Conservation (phyloP, 495 filamentous ascomycete species). For the Aspergillus biplanus region DNA sequence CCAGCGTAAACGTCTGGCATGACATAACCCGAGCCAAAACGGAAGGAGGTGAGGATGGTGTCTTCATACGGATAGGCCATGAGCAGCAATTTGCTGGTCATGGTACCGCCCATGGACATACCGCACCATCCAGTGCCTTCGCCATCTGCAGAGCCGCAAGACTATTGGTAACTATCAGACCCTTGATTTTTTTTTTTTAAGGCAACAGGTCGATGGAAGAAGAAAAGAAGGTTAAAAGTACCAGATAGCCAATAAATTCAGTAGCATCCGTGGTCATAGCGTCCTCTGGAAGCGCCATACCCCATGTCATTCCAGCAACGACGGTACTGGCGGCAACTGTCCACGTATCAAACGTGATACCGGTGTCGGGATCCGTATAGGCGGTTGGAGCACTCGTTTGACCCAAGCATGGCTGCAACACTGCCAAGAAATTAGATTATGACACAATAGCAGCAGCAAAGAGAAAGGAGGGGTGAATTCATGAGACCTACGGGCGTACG, state of each 20-base stretch:
- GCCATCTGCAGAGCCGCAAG: constrained; percentile 14
- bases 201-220: neutral
- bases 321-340: constrained; percentile 11
- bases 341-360: constrained; percentile 28
- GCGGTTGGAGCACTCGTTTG: constrained; percentile 11
- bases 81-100: constrained; percentile 21
- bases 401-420: constrained; percentile 14
- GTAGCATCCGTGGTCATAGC: constrained; percentile 20
- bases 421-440: constrained; percentile 7
- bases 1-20: constrained; percentile 23
- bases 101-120: constrained; percentile 16
- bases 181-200: neutral
- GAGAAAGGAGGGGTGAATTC: neutral
- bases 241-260: constrained; percentile 27
- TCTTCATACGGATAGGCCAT: constrained; percentile 22
- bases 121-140: constrained; percentile 25
- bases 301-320: constrained; percentile 19
- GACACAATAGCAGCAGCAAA: neutral
- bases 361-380: constrained; percentile 24
- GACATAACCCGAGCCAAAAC: constrained; percentile 21
- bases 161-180: constrained; percentile 2
- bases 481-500: constrained; percentile 8
- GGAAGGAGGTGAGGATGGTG: constrained; percentile 21
- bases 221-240: neutral
- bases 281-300: constrained; percentile 20